These are phyloP conservation scores for Talaromyces sp. DNA, from an alignment of 2,329 filamentous ascomycete species.

Conservation along the genomic window DNA sequence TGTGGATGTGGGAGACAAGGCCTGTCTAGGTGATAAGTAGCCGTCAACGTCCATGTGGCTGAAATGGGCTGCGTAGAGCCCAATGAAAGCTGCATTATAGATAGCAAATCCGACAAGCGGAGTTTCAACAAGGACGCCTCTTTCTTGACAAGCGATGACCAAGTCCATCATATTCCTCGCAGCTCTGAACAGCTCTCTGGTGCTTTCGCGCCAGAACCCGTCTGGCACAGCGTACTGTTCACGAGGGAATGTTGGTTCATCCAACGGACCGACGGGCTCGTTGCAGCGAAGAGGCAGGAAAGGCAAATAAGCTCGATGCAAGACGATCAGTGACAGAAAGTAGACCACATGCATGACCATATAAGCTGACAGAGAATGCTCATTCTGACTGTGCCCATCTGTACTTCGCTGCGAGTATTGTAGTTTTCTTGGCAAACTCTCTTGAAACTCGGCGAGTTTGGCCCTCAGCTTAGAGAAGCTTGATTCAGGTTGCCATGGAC, in stretches of 20 bases:
- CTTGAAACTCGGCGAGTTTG: conserved; percentile 51
- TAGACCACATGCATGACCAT: conserved; percentile 56
- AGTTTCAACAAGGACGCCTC: conserved; percentile 53
- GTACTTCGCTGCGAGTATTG: conserved; percentile 53
- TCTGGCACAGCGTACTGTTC: conserved; percentile 46
- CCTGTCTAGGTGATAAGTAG: conserved; percentile 41
- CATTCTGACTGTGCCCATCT: conserved; percentile 53
- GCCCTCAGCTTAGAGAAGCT: conserved; percentile 49
- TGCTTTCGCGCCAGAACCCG: conserved; percentile 56
- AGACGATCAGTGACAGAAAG: conserved; percentile 54
- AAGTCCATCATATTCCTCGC: conserved; percentile 56
- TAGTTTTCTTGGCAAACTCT: conserved; percentile 52
- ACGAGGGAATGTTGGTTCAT: conserved; percentile 48
- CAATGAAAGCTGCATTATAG: conserved; percentile 54
- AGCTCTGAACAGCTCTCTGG: conserved; percentile 51
- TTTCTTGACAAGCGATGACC: conserved; percentile 52
- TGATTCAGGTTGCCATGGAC: conserved; percentile 55
- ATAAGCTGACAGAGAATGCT: conserved; percentile 52
- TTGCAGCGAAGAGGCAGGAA: conserved; percentile 53
- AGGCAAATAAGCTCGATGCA: conserved; percentile 57
- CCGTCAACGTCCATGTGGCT: conserved; percentile 56
- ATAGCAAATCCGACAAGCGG: conserved; percentile 57
- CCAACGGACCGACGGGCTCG: conserved; percentile 54
- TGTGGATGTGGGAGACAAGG: conserved; percentile 22
- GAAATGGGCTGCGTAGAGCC: conserved; percentile 55